phyloP scores from a whole-genome alignment of 2,329 filamentous ascomycete genomes.

The Colletotrichum tanaceti region DNA sequence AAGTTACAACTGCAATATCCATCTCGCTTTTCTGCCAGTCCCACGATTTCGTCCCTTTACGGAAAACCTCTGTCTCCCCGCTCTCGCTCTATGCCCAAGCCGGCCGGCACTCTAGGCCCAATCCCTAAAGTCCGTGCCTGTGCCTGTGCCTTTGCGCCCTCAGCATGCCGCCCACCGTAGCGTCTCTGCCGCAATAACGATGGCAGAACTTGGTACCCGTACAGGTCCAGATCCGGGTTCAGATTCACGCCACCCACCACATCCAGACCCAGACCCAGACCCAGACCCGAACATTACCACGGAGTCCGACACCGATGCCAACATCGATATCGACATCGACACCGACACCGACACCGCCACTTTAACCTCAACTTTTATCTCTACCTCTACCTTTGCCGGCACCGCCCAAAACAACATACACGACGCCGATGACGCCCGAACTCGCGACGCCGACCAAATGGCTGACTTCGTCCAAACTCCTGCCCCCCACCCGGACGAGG shows the following conservation, averaged over 20 bases:
- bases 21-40: neutral
- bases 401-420: neutral
- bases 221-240: constrained; percentile 1
- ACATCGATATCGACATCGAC: constrained; percentile 4
- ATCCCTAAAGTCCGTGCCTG: constrained; percentile 11
- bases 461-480: constrained; percentile 39
- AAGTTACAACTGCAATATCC: neutral
- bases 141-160: constrained; percentile 20
- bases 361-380: no score
- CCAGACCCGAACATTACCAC: constrained; percentile 6
- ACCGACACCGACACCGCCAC: constrained; percentile 12
- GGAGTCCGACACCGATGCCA: neutral
- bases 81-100: constrained; percentile 5
- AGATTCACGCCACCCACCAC: neutral
- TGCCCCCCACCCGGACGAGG: constrained; percentile 38
- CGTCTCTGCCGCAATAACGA: constrained; percentile 37
- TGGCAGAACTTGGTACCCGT: constrained; percentile 32
- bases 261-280: neutral
- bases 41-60: constrained; percentile 10
- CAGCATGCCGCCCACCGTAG: constrained; percentile 37
- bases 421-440: constrained; percentile 24
- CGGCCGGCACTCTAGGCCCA: constrained; percentile 18
- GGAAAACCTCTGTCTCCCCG: constrained; percentile 25
- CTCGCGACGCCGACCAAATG: constrained; percentile 35
- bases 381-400: neutral